Base-by-base conservation (phyloP, 108 stramenopile genomes). In the Pseudonitzschia delicatissima region DNA sequence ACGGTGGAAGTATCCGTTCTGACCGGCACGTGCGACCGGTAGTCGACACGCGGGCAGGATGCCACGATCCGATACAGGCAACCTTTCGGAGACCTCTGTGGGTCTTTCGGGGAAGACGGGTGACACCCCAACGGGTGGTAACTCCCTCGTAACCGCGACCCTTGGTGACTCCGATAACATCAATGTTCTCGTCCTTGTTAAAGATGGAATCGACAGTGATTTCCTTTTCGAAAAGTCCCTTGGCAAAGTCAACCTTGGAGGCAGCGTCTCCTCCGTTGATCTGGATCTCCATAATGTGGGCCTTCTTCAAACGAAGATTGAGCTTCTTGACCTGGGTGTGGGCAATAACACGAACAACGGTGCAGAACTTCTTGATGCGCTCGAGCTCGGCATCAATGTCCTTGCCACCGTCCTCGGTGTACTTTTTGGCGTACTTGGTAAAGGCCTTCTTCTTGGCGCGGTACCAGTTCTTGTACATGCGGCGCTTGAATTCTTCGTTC, bases 391-490 rank as follows among this genome's bases (percentile, higher is more conserved):
- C 75, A 49, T 98, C 97, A 57, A 99, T 95, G 55, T 96, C 95
- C 72, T 93, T 90, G 26, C 86, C 93, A 42, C 79, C 93, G 36
- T 94, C 91, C 55, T 84, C 95, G 33, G 77, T 77, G 87, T 96
- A 97, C 82, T 98, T 99, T 82, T 95, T 94, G 64, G 97, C 96
- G 82, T 99, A 99, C 83, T 97, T 96, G 88, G 97, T 97, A 92
- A 97, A 98, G 62, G 99, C 99, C 97, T 99, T 99, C 62, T 94
- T 88, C 97, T 99, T 99, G 83, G 85, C 83, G 76, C 85, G 84
- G 97, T 96, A 99, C 99, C 99, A 99, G 92, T 98, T 98, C 97
- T 99, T 99, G 98, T 99, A 99, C 75, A 96, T 87, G 70, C 98
- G 91, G 82, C 99, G 97, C 93, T 96, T 95, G 94, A 97, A 92